Percentiles rank a stretch among this genome's conserved stretches.
Conservation (phyloP, 2,329 filamentous ascomycete genomes). For the Pestalotiopsis sp. region DNA sequence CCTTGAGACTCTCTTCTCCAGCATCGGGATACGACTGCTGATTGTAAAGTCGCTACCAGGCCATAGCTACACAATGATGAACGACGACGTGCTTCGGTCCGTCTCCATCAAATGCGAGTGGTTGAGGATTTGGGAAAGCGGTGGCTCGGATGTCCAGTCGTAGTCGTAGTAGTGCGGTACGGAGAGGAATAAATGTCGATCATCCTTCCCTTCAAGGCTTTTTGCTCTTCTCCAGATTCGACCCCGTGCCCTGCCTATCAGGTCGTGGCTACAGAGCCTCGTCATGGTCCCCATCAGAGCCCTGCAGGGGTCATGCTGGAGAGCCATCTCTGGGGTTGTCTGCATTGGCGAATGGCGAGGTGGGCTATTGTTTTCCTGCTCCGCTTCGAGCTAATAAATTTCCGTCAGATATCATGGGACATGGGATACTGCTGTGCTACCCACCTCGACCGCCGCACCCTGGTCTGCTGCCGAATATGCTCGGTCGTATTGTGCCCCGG, state of each 20-base stretch:
- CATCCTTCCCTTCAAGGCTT: neutral
- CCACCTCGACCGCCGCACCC: neutral
- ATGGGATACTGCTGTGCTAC: conserved; percentile 5
- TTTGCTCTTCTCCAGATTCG: neutral
- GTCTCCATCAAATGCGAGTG: neutral
- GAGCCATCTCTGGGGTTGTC: neutral
- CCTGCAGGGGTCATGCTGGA: conserved; percentile 3
- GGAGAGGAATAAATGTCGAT: neutral
- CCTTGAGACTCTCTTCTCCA: neutral
- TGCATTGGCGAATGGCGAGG: neutral
- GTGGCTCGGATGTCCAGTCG: neutral
- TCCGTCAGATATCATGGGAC: neutral
- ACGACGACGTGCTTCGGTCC: neutral
- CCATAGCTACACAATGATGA: neutral
- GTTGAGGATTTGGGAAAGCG: neutral
- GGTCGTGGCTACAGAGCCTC: conserved; percentile 2
- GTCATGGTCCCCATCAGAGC: neutral
- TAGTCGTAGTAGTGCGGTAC: neutral
- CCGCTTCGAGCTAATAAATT: conserved; percentile 2
- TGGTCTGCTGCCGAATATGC: neutral
- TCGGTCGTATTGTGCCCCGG: neutral
- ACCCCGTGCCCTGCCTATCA: conserved; percentile 1
- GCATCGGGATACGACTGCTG: neutral
- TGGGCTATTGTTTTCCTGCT: neutral
- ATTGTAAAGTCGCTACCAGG: neutral